Evolutionary conservation across 1,284 basidiomycete genomes (phyloP), one percentile per base, ranked within the genome.

Genomic region (Malassezia psittaci): DNA sequence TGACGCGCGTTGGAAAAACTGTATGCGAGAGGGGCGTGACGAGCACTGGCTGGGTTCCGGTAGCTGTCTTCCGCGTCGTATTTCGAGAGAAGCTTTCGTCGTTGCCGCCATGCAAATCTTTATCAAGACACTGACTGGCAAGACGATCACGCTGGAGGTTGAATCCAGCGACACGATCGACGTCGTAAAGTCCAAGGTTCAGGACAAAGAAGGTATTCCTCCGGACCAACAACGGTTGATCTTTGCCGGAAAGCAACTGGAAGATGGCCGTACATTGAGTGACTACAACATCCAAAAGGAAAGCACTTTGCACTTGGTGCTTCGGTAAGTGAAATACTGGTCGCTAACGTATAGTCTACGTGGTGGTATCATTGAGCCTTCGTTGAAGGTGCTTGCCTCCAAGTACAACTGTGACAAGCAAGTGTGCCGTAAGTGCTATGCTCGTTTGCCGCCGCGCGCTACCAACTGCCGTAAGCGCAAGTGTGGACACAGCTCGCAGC

Each of bases 341-440:
- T 4, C 8, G 16, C 16, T 5, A 5, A 16, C 18, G 7, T 18
- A n/a, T 64, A 87, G 87, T 81, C 87, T 96, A 70, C 88, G 90
- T 79, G 90, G 93, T 69, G 93, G 93, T 64, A 90, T 98, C 81
- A 98, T 98, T 70, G 93, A 98, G 81, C 93, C 93, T 65, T 96
- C 93, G 69, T 81, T 98, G 76, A 96, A 96, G 80, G 89, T 90
- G 52, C 83, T 96, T 63, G 93, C 93, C 60, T 82, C 84, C 76
- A 94, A 93, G 79, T 91, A 67, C 74, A 78, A 78, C 75, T 77
- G 76, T 48, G 60, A 64, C 41, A 58, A 90, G 77, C 94, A 75
- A 69, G 75, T 96, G 75, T 98, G 93, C 84, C 90, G 93, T 79
- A 96, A 96, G 80, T 96, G 94, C 82, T 98, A 98, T 79, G 93